Base-by-base conservation (phyloP, 1,139 yeast species). In the Magnusiomyces fungicola region DNA sequence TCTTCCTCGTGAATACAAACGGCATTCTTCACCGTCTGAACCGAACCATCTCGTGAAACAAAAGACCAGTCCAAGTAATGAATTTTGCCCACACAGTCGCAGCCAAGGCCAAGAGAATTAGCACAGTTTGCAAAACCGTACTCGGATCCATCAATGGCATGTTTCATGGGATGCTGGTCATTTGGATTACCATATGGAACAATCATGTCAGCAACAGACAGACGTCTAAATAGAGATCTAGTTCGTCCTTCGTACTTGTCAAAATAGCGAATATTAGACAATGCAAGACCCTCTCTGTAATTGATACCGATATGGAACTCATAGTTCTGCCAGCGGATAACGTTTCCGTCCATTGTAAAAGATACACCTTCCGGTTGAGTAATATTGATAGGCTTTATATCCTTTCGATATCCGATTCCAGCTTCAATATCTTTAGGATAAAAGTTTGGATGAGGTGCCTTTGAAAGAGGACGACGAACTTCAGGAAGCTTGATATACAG, bases 121-220 rank as follows among this genome's bases (percentile, higher is more conserved):
- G 94, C 80, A 80, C 84, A 80, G 71, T 80, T 79, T 60, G 94
- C 94, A 56, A 89, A 90, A 69, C 94, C 94, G 65, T 83, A 83
- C 68, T 84, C 94, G 63, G 94, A 94, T 59, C 84, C 79, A 69
- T 84, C 94, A 66, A 84, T 79, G 43, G 94, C 94, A 60, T 84
- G 94, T 66, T 84, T 84, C 71, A 94, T 76, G 63, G 83, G 89
- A 64, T 83, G 90, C 47, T 89, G 90, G 69, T 76, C 81, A 56
- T 79, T 83, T 50, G 94, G 94, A 54, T 75, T 73, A 51, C 94
- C 94, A 61, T 84, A 84, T 30, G 94, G 94, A 53, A 84, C 94
- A 68, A 84, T 81, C 92, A 84, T 83, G 69, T 84, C 94, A 43
- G 85, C 73, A 54, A 84, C 72, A 2, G 94, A 84, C 60, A 84